Conservation (phyloP, 2,329 filamentous ascomycete genomes). For the Diaporthe destruens region DNA sequence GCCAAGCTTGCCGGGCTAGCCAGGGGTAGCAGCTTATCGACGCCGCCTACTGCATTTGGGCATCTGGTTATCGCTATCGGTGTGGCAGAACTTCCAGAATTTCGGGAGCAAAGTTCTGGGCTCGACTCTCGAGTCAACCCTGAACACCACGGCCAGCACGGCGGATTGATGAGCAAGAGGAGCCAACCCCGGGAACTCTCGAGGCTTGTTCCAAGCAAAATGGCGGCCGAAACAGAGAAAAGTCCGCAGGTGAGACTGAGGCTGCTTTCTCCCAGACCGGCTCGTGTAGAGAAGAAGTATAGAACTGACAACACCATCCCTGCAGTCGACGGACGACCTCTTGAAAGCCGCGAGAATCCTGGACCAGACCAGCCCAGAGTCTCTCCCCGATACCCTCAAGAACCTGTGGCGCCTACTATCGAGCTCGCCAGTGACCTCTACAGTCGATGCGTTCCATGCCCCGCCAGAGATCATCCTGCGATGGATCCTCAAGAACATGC, state of each 20-base stretch:
- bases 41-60: conserved; percentile 32
- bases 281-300: neutral
- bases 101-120: conserved; percentile 33
- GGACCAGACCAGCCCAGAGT: conserved; percentile 62
- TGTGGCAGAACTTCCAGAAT: conserved; percentile 36
- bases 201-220: neutral
- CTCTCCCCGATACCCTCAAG: conserved; percentile 61
- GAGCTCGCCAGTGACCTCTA: conserved; percentile 54
- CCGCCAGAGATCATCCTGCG: conserved; percentile 70
- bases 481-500: conserved; percentile 74
- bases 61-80: neutral
- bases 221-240: conserved; percentile 22
- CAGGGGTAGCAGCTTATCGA: conserved; percentile 33
- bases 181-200: neutral
- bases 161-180: neutral
- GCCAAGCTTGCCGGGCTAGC: conserved; percentile 36
- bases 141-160: neutral
- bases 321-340: conserved; percentile 51
- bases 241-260: conserved; percentile 20
- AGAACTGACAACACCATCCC: neutral
- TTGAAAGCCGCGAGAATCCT: conserved; percentile 67
- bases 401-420: conserved; percentile 64
- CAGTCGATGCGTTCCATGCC: conserved; percentile 60
- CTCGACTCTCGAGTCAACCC: too few relatives aligned
- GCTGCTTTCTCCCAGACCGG: too few relatives aligned